Base-by-base conservation (phyloP, 768 basidiomycete genomes). In the Panaeolus papilionaceus region DNA sequence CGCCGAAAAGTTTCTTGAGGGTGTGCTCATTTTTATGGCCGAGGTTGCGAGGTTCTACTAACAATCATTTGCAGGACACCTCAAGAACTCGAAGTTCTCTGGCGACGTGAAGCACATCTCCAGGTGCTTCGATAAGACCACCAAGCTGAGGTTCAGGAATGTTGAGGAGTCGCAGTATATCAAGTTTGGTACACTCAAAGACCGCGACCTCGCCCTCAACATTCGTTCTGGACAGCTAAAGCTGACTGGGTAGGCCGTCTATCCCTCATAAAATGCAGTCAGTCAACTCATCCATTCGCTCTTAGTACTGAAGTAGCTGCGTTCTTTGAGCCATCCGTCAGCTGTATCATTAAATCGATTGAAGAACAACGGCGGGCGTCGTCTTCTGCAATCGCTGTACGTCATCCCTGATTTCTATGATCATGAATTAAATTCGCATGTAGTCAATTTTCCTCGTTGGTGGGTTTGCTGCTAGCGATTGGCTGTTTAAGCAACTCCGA, bases 381-480 rank as follows among this genome's bases (percentile, higher is more conserved):
- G 1, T 66, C 69, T 2, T 69, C 71, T 12, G 66, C 71, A 11
- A 71, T 81, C 20, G 72, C 75, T 5, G 79, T 78, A 38, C 42
- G 75, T 61, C 1, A 49, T 49, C n/a, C 8, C 6, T 5, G 0
- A 23, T 45, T 38, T 37, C 12, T 20, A 4, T 40, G 26, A 12
- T 45, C 44, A n/a, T 70, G 18, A 69, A n/a, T 3, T 45, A 28
- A 26, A 10, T 63, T 20, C 33, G n/a, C 6, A 28, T 62, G 9
- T 51, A 82, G 82, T 75, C 75, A 16, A 75, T 81, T 5, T 76
- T 82, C 62, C 78, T 88, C 0, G 85, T 86, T 11, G 86, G 86
- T 16, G 86, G 86, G 0, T 88, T 87, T 71, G 83, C 83, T 18
- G 83, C 84, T 0, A 86, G 82, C 68, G 81, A 84, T 54, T 87